Evolutionary conservation across 768 basidiomycete genomes (phyloP).

Genomic region (Auriscalpium vulgare): DNA sequence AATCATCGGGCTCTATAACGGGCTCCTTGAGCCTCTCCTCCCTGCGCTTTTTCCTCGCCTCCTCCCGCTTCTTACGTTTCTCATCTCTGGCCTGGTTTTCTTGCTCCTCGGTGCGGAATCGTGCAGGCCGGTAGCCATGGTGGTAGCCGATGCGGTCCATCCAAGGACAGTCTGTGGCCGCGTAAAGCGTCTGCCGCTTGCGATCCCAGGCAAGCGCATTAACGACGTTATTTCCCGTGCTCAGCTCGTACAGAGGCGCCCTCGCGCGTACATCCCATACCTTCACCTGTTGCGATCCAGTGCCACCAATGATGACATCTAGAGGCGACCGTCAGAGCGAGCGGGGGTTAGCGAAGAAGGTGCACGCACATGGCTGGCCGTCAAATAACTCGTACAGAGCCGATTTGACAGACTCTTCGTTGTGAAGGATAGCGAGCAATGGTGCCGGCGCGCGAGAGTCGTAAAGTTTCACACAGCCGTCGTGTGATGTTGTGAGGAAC

Average conservation of each 20-base stretch:
- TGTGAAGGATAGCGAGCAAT: slow-evolving; percentile 25
- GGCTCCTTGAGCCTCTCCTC: too few species aligned
- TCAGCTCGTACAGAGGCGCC: slow-evolving; percentile 32
- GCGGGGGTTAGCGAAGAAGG: not conserved
- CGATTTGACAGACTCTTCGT: slow-evolving; percentile 16
- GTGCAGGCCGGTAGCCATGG: slow-evolving; percentile 19
- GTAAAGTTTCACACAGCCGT: slow-evolving; percentile 33
- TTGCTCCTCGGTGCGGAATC: slow-evolving; percentile 9
- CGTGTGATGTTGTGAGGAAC: slow-evolving; percentile 28
- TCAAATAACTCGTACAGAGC: slow-evolving; percentile 24
- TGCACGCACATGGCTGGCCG: not conserved
- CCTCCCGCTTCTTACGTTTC: too few species aligned
- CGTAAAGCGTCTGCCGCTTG: slow-evolving; percentile 21
- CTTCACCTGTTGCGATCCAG: slow-evolving; percentile 26
- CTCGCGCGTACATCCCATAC: slow-evolving; percentile 37
- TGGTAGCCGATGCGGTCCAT: slow-evolving; percentile 20
- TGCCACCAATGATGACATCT: slow-evolving; percentile 23
- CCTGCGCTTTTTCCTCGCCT: too few species aligned
- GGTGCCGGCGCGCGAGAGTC: slow-evolving; percentile 31
- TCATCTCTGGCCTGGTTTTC: too few species aligned
- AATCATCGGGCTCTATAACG: not conserved
- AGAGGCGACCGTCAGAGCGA: not conserved
- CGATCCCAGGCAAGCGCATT: slow-evolving; percentile 27
- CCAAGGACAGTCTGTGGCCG: slow-evolving; percentile 27
- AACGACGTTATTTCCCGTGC: slow-evolving; percentile 38